Base-by-base conservation (phyloP, 805 yeast species). In the Wickerhamiella nectarea region DNA sequence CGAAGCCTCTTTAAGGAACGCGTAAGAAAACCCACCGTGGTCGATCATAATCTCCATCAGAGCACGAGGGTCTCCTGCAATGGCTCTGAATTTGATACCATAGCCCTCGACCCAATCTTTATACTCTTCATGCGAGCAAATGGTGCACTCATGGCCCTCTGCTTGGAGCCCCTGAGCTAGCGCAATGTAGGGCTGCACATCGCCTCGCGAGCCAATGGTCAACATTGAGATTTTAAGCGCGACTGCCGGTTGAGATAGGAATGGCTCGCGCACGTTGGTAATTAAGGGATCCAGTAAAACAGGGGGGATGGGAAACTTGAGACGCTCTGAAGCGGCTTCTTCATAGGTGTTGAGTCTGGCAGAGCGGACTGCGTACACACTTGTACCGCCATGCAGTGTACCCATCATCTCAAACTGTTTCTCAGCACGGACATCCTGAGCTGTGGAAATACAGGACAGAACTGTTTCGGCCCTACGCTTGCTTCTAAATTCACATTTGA, bases 151-250 rank as follows among this genome's bases (percentile, higher is more conserved):
- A 56, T 89, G 96, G 0, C 96, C 96, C 52, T 89, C 95, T 19
- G 65, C 67, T 38, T 75, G 60, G 35, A 89, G 65, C 0, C 87
- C 94, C 51, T 76, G 75, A 0, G 84, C 91, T n/a, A 89, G 62
- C 0, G 96, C 89, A 51, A 89, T 80, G 58, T 86, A 89, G 0
- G 97, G 97, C 61, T 89, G 97, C 6, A 89, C 96, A 61, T 89
- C 97, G 26, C 97, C 97, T 46, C 97, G 70, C 0, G 95, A 85
- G 0, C 97, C 97, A 53, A 89, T 89, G 0, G 96, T 89, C 46
- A 89, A 61, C 38, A 85, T 63, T 0, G 81, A 78, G 54, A 87
- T 72, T 22, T 69, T 71, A 52, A 70, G 71, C 2, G 75, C 61
- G 41, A 72, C 68, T 1, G 67, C 56, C 0, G 94, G 81, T 45